A percentile compares a stretch with the other conserved stretches of the same genome.
phyloP scores from a whole-genome alignment of 1,139 yeast genomes.

The Schwanniomyces etchellsii region DNA sequence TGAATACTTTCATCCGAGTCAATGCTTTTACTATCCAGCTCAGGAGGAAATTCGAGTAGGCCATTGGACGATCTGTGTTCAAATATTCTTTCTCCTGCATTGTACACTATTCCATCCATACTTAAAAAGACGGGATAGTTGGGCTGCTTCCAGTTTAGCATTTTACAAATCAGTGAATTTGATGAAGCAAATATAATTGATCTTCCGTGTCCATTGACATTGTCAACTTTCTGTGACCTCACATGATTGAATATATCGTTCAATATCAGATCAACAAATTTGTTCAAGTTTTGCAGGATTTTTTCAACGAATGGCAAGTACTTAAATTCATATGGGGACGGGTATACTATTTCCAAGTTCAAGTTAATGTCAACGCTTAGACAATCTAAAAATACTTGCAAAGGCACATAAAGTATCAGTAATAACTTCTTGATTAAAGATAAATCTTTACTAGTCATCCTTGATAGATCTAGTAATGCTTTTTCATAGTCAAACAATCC shows the following conservation, averaged over 20 bases:
- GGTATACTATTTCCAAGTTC: slow-evolving; percentile 76
- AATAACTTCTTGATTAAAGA: slow-evolving; percentile 34
- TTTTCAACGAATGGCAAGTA: slow-evolving; percentile 49
- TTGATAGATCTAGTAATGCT: slow-evolving; percentile 35
- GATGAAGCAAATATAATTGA: slow-evolving; percentile 80
- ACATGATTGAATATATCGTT: slow-evolving; percentile 76
- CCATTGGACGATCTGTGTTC: slow-evolving; percentile 43
- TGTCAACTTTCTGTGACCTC: slow-evolving; percentile 39
- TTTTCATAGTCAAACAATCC: slow-evolving; percentile 38
- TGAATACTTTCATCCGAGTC: slow-evolving; percentile 15
- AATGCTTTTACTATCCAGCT: slow-evolving; percentile 7
- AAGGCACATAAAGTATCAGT: slow-evolving; percentile 49
- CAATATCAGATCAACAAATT: slow-evolving; percentile 69
- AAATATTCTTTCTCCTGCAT: slow-evolving; percentile 19
- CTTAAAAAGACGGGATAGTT: slow-evolving; percentile 90
- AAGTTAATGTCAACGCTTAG: slow-evolving; percentile 60
- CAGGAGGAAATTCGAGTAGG: slow-evolving; percentile 22
- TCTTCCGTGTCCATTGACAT: slow-evolving; percentile 29
- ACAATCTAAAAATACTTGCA: slow-evolving; percentile 51
- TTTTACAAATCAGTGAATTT: slow-evolving; percentile 84
- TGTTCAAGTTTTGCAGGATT: slow-evolving; percentile 50
- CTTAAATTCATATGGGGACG: slow-evolving; percentile 63
- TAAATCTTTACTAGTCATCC: slow-evolving; percentile 34
- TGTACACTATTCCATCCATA: slow-evolving; percentile 59
- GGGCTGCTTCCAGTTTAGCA: slow-evolving; percentile 96